Base-by-base conservation (phyloP, 345 rosid species). In the Rubroshorea leprosula region DNA sequence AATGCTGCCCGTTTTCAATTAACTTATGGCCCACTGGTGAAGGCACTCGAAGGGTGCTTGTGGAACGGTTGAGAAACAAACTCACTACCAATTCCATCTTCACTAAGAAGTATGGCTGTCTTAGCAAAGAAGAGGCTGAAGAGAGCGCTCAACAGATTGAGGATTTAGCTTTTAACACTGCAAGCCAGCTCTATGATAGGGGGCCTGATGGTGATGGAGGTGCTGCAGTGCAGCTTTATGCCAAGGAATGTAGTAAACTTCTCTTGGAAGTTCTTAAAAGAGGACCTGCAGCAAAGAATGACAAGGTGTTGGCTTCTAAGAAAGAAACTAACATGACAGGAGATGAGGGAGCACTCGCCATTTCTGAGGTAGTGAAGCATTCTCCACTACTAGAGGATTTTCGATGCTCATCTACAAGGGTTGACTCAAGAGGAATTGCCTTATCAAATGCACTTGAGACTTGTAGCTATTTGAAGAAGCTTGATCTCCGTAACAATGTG, bases 161-260 rank as follows among this genome's bases (percentile, higher is more conserved):
- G 64, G 83, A 86, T 60, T n/a, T 63, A 51, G 90, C 89, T 39
- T 91, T 82, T 49, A 56, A 62, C 18, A 58, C 72, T 26, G 87
- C 96, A 12, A 72, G 76, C 64, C 80, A 77, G 54, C 95, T 84
- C 66, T 86, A 84, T 66, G 98, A 86, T 60, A 82, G 77, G 54
- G 90, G 88, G 68, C 98, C 96, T 39, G 98, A 91, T 59, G 98
- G 98, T 63, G 98, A 88, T 70, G 96, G 98, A 29, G 78, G 90
- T 61, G 82, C 89, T 43, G 96, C 98, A 29, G 93, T 92, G 13
- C 98, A 92, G 83, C 89, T 86, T 64, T 92, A 92, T 71, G 95
- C 98, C 51, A 89, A 78, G 70, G 89, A 92, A 64, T 86, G 98
- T 67, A 92, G 96, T 66, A 92, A 86, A 70, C 87, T 68, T 51